Conservation (phyloP, 495 filamentous ascomycete genomes). For the Neurospora pannonica region DNA sequence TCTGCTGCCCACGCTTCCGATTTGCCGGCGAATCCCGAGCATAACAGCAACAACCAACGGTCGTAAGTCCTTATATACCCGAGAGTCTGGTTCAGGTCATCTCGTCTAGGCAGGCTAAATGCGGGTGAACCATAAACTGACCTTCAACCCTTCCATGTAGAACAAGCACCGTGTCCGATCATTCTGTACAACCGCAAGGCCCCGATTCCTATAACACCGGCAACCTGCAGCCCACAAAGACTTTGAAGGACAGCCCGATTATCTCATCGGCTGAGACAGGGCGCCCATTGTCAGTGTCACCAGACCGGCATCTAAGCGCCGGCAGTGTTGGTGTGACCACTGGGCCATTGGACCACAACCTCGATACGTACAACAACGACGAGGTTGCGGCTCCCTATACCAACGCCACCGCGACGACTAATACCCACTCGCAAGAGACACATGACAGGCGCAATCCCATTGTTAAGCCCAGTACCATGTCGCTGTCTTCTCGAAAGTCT, state of each 20-base stretch:
- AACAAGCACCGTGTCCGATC: slow-evolving; percentile 16
- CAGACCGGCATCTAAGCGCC: slow-evolving; percentile 28
- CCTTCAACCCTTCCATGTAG: slow-evolving; percentile 11
- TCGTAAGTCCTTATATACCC: slow-evolving; percentile 14
- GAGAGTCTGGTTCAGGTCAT: not conserved
- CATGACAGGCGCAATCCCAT: slow-evolving; percentile 13
- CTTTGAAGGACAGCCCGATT: slow-evolving; percentile 20
- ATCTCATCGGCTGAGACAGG: slow-evolving; percentile 28
- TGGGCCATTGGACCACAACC: slow-evolving; percentile 26
- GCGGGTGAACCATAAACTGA: slow-evolving; percentile 18
- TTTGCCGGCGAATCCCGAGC: slow-evolving; percentile 7
- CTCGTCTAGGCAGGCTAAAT: slow-evolving; percentile 14
- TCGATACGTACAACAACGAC: slow-evolving; percentile 22
- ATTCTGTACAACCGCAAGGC: slow-evolving; percentile 3
- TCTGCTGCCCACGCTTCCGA: slow-evolving; percentile 9
- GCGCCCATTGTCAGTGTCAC: slow-evolving; percentile 13
- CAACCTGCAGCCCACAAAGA: slow-evolving; percentile 27
- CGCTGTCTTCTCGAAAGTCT: slow-evolving; percentile 32
- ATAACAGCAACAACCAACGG: slow-evolving; percentile 9
- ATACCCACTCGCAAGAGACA: slow-evolving; percentile 12
- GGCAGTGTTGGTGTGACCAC: slow-evolving; percentile 23
- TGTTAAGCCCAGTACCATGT: slow-evolving; percentile 31
- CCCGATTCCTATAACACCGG: slow-evolving; percentile 17
- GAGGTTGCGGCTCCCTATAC: slow-evolving; percentile 4
- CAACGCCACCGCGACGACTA: slow-evolving; percentile 1